Evolutionary conservation across 2,329 filamentous ascomycete genomes (phyloP), one percentile per base, ranked within the genome.

Genomic region (Colletotrichum trifolii): DNA sequence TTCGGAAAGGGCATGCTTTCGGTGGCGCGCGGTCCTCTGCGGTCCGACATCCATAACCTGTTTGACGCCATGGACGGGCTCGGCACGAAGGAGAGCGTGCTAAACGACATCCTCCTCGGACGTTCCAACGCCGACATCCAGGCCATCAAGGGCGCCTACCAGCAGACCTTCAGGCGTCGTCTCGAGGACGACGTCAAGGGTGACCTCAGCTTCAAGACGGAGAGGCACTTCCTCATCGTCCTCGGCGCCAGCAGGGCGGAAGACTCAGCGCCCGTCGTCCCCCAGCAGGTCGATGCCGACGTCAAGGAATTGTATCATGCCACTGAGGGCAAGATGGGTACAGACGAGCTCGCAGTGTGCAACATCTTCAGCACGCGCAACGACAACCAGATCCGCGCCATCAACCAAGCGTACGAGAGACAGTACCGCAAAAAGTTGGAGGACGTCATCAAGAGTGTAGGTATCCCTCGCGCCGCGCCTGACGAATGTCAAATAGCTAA

Each of bases 91-190:
- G 95, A 98, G 74, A 82, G 83, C 59, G 83, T 96, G 1, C 83
- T 99, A 54, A 96, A 97, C 75, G 95, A 98, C 71, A 85, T 97
- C 6, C 84, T 98, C 2, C 86, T 97, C 4, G 85, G 89, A 8
- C 87, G 95, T 40, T 91, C 89, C 40, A 98, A 98, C 73, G 93
- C 94, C 39, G 95, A 98, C 71, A 82, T 99, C 43, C 85, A 87
- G 58, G 93, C 92, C 43, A 97, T 99, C 82, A 97, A 96, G 80
- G 78, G 82, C 50, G 86, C 88, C 15, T 98, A 97, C 75, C 85
- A 89, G 48, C 85, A 85, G 13, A 87, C 85, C 1, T 94, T 90
- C 80, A 81, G 82, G 42, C 85, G 85, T 17, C 83, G 85, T 13
- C 85, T 98, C 1, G 90, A 94, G 71, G 79, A 82, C 11, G 91